phyloP scores from a whole-genome alignment of 2,329 filamentous ascomycete species.

The Colletotrichum chlorophyti region DNA sequence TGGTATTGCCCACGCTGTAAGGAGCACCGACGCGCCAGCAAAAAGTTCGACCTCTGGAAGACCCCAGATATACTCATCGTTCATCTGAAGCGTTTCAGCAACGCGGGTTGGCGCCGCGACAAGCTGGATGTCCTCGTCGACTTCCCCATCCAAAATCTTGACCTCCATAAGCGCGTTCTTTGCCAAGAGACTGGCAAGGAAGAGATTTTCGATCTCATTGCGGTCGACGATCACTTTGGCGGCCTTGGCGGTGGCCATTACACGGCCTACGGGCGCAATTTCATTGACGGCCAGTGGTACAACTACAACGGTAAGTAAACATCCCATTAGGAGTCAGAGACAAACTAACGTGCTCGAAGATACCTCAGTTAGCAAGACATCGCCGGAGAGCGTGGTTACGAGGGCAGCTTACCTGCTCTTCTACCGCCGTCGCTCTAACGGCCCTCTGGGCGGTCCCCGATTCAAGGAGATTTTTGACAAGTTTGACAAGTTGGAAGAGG shows the following conservation, averaged over 20 bases:
- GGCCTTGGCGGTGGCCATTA: conserved; percentile 95
- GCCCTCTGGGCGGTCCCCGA: conserved; percentile 79
- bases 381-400: conserved; percentile 71
- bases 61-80: conserved; percentile 93
- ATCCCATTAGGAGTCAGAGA: too few relatives aligned
- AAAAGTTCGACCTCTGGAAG: conserved; percentile 98
- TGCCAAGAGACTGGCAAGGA: conserved; percentile 81
- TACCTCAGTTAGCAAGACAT: conserved; percentile 70
- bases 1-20: conserved; percentile 99
- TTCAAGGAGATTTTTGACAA: conserved; percentile 75
- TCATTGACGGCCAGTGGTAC: conserved; percentile 89
- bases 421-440: conserved; percentile 83
- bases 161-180: conserved; percentile 81
- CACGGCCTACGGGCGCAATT: conserved; percentile 93
- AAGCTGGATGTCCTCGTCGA: conserved; percentile 92
- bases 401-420: conserved; percentile 90
- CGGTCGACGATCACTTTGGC: conserved; percentile 94
- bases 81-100: conserved; percentile 95
- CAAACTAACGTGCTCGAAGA: conserved; percentile 62
- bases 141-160: conserved; percentile 87
- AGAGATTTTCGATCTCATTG: conserved; percentile 91
- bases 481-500: conserved; percentile 59
- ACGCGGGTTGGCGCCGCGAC: conserved; percentile 79
- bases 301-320: conserved; percentile 85
- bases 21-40: conserved; percentile 88